phyloP scores from a whole-genome alignment of 768 basidiomycete species.

The Phanerochaete carnosa region DNA sequence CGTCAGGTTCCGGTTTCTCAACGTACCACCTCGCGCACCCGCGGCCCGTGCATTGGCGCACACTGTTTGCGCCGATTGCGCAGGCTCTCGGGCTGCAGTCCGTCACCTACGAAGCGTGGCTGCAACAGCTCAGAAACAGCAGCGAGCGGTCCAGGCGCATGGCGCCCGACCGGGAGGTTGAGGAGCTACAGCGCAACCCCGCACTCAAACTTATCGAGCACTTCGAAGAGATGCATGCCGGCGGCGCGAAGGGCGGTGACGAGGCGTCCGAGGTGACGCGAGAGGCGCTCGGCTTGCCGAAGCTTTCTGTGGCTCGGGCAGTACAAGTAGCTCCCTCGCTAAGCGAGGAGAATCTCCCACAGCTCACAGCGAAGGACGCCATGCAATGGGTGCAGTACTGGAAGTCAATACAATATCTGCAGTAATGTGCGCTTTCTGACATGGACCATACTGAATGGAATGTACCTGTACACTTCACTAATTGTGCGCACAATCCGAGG shows the following conservation, averaged over 20 bases:
- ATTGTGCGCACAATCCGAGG: too few species aligned
- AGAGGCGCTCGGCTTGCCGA: too few species aligned
- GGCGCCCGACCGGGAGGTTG: conserved; percentile 3
- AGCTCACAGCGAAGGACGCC: too few species aligned
- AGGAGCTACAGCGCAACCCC: conserved; percentile 20
- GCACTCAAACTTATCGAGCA: conserved; percentile 26
- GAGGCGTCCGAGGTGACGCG: background rate
- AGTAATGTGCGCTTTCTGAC: too few species aligned
- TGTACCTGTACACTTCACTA: too few species aligned
- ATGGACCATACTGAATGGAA: too few species aligned
- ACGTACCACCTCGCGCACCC: conserved; percentile 25
- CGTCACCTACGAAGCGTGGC: conserved; percentile 26
- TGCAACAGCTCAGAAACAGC: conserved; percentile 8
- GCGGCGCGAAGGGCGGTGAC: background rate
- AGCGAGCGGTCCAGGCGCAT: background rate
- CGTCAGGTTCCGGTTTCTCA: background rate
- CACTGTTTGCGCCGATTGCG: conserved; percentile 13
- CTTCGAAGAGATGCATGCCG: too few species aligned
- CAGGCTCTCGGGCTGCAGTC: conserved; percentile 19
- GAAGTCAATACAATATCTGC: background rate
- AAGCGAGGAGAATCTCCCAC: too few species aligned
- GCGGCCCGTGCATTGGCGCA: conserved; percentile 16
- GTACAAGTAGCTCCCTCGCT: too few species aligned
- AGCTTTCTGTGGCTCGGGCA: too few species aligned
- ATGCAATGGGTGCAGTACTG: too few species aligned